Conservation (phyloP, 345 rosid species). For the Pugionium cornutum region DNA sequence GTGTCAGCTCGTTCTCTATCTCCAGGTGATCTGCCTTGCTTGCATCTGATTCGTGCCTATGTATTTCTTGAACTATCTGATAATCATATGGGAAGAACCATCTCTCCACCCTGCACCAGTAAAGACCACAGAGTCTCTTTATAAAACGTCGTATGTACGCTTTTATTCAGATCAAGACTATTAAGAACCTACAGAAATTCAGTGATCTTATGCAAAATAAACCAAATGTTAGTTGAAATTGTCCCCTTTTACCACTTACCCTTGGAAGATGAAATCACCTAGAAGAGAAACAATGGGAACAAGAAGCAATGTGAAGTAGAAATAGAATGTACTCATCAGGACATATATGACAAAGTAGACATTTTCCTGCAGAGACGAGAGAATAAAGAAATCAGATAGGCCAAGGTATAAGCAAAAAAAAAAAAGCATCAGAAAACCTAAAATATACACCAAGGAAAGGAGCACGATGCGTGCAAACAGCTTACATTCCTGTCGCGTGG, state of each 20-base stretch:
- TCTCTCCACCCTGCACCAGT: constrained; percentile 67
- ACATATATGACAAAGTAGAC: constrained; percentile 78
- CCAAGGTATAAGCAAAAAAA: not conserved
- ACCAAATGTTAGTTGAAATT: not conserved
- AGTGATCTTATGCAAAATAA: not conserved
- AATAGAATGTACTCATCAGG: constrained; percentile 84
- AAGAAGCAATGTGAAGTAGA: constrained; percentile 74
- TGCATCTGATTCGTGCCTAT: constrained; percentile 61
- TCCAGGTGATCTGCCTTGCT: constrained; percentile 51
- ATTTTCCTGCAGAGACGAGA: constrained; percentile 62
- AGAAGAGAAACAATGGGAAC: constrained; percentile 88
- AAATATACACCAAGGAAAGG: constrained; percentile 7
- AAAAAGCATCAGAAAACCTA: not conserved
- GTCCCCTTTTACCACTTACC: constrained; percentile 46
- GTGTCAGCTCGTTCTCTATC: constrained; percentile 60
- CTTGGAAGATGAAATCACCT: constrained; percentile 87
- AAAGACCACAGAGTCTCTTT: not conserved
- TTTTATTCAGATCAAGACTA: constrained; percentile 17
- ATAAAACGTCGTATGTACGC: not conserved
- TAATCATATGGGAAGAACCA: constrained; percentile 97
- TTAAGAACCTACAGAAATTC: not conserved
- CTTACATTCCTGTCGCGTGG: constrained; percentile 50
- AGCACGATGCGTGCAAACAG: not conserved
- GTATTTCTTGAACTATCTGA: constrained; percentile 91
- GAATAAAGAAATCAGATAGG: not conserved